These are phyloP conservation scores for Jackrogersella multiformis DNA, from an alignment of 495 filamentous ascomycete species.

Conservation along the genomic window DNA sequence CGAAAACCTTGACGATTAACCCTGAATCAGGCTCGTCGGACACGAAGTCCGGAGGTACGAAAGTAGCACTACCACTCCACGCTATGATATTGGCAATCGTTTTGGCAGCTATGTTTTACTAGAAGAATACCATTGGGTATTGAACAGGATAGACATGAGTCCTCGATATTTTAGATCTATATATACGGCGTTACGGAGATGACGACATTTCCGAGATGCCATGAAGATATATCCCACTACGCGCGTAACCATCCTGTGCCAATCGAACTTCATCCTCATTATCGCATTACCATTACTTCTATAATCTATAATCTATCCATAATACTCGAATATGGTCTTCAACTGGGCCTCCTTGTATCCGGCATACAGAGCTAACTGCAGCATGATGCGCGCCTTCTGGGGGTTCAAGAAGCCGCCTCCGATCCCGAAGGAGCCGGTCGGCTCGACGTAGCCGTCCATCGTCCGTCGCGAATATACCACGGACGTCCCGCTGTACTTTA, in stretches of 20 bases:
- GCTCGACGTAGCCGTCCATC: conserved; percentile 39
- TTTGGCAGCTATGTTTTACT: conserved; percentile 15
- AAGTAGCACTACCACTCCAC: conserved; percentile 1
- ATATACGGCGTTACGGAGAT: background rate
- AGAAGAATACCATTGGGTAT: conserved; percentile 1
- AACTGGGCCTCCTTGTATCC: conserved; percentile 38
- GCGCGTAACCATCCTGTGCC: background rate
- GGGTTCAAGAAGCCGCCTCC: conserved; percentile 48
- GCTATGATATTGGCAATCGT: conserved; percentile 1
- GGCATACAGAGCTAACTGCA: conserved; percentile 45
- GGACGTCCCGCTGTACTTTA: conserved; percentile 41
- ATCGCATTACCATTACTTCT: background rate
- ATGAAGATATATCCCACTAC: background rate
- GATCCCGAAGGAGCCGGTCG: conserved; percentile 25
- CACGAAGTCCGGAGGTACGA: conserved; percentile 14
- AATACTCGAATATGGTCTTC: conserved; percentile 27
- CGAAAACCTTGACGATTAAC: conserved; percentile 34
- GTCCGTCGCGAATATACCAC: conserved; percentile 43
- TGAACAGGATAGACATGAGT: background rate
- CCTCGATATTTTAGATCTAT: conserved; percentile 6
- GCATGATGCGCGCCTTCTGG: conserved; percentile 49
- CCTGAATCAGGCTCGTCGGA: conserved; percentile 13
- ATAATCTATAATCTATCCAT: conserved; percentile 16
- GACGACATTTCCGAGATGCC: background rate
- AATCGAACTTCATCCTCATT: background rate